Base-by-base conservation (phyloP, 2,329 filamentous ascomycete genomes). In the Pyricularia grisea region DNA sequence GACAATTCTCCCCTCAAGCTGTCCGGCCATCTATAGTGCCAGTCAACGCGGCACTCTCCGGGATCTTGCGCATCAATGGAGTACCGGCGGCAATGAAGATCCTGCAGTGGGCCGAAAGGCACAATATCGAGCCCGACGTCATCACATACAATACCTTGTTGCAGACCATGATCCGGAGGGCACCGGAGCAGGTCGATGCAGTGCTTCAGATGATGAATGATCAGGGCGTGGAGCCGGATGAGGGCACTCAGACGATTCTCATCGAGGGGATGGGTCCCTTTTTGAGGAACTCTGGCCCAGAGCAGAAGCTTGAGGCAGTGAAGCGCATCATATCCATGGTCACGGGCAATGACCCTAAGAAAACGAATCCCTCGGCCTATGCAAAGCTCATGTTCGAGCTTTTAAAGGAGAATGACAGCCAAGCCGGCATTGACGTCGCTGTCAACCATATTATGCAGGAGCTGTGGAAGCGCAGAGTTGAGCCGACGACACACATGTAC, bases 181-280 rank as follows among this genome's bases (percentile, higher is more conserved):
- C 82, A 28, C 79, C 82, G 30, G 74, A 80, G 0, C 84, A 87
- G 60, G 83, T 86, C 14, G 79, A 82, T 63, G 76, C 76, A 2
- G 74, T 92, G 14, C 80, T 93, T 2, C 74, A 79, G 4, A 78
- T 83, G 68, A 93, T 93, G 91, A 79, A 83, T 58, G 71, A 76
- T 2, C 78, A 82, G 20, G 82, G 82, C 2, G 77, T 92, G 31
- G 72, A 82, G 33, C 85, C 89, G 0, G 87, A 93, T 75, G 81
- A 83, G n/a, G 85, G 84, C 6, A 95, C 92, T 0, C 92, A 92
- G 77, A 91, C 88, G 27, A 87, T 92, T 71, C 82, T 95, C 69
- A 81, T 95, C 9, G 87, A 90, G 61, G 30, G 28, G 58, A 28
- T 50, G 25, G 50, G 12, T 17, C 30, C 36, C 17, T 50, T 27